These are phyloP conservation scores for Aspergillus incahuasiensis DNA, from an alignment of 495 filamentous ascomycete genomes.

Conservation along the genomic window DNA sequence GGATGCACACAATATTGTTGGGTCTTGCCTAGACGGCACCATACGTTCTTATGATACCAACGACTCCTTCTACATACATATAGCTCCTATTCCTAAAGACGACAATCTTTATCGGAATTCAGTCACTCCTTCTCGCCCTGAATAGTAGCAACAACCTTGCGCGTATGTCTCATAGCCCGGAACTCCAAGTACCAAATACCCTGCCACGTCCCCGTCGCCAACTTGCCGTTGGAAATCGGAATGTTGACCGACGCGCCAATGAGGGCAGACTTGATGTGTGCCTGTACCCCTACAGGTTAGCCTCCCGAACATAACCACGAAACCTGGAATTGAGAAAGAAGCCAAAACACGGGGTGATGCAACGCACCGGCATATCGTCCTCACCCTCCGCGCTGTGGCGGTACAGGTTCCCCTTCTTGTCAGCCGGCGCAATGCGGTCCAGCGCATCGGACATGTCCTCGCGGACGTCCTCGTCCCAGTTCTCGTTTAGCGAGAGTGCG, in stretches of 20 bases:
- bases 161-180: conserved; percentile 63
- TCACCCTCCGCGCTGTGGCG: conserved; percentile 82
- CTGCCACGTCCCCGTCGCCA: conserved; percentile 68
- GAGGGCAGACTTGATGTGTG: conserved; percentile 87
- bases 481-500: conserved; percentile 87
- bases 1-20: too few species aligned
- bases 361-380: conserved; percentile 80
- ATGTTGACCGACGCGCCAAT: conserved; percentile 85
- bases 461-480: conserved; percentile 80
- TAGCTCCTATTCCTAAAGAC: not conserved
- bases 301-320: too few species aligned
- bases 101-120: conserved; percentile 10
- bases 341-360: not conserved
- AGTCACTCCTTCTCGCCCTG: conserved; percentile 78
- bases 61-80: not conserved
- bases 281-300: conserved; percentile 38
- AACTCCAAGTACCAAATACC: conserved; percentile 97
- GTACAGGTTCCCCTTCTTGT: conserved; percentile 69
- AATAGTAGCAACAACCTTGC: conserved; percentile 87
- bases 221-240: conserved; percentile 78
- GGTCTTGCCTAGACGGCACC: too few species aligned
- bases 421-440: conserved; percentile 79
- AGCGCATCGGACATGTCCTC: conserved; percentile 91
- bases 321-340: not conserved
- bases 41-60: not conserved